Base-by-base conservation (phyloP, 768 basidiomycete species). In the Tricholomella constricta region DNA sequence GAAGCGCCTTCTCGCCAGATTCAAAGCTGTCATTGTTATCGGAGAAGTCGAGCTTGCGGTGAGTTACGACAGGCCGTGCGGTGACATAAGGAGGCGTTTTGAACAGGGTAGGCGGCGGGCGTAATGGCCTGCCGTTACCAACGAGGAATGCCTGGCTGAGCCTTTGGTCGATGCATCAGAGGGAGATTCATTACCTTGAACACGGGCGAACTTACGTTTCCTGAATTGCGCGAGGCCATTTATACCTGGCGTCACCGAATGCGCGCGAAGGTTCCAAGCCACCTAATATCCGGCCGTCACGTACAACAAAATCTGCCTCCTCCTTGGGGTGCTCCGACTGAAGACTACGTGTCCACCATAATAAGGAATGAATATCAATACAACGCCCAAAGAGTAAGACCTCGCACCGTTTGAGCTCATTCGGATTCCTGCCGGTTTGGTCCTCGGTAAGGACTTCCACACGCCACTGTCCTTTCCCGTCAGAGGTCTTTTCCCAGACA, bases 401-500 rank as follows among this genome's bases (percentile, higher is more conserved):
- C 43, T 63, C 75, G 45, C 61, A 94, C 95, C 94, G 83, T 67
- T 80, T 80, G 22, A 88, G 73, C 70, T 99, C 97, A 41, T 82
- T 86, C 14, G 82, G 85, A 65, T 94, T 98, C 59, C 92, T 83
- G 34, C 94, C 97, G 6, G 95, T 98, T 75, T 98, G 95, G 65
- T 98, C 97, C 69, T 98, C 94, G 25, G 83, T 92, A 56, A 99
- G 77, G n/a, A 91, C 91, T 66, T 97, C 93, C 26, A 94, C 89
- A 41, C 86, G 82, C 97, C 97, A 99, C 47, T 76, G 78, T 10
- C 91, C 91, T 47, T 78, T 73, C 3, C 84, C 86, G 56, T 85
- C 81, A 2, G 67, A 69, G 4, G 78, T 78, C 45, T 83, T 79
- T 57, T 91, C 86, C 89, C 91, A 95, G 32, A 92, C 81, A 17